Evolutionary conservation across 208 protist species (phyloP), one percentile per base, ranked within the genome.

Genomic region (Acanthamoeba culbertsoni): DNA sequence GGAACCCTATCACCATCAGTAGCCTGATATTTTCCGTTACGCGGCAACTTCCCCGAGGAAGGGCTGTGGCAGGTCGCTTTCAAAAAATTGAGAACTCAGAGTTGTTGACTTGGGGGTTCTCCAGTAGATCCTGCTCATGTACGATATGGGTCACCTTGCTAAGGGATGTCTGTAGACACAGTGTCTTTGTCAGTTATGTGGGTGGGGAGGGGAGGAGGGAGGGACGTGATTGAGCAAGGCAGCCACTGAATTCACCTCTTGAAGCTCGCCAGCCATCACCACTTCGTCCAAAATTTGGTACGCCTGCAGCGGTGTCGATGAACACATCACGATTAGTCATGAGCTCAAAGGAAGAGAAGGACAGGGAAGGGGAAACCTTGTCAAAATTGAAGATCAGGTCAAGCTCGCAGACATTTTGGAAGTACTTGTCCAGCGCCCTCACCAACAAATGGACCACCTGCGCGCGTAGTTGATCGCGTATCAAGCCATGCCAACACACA

Each of bases 381-480:
- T 99, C 98, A 95, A 99, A 99, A 93, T 99, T 99, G 96, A 99
- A 99, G 33, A 99, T 98, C 31, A 99, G 97, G 95, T 99, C 99
- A 3, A 99, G 96, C 95, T 99, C 99, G 94, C 99, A 99, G 28
- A 99, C 99, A 94, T 99, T 99, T 77, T 98, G 98, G 95, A 99
- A 99, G 95, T 99, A 99, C 94, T 99, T 98, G 95, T 99, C 99
- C 23, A 99, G 97, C 48, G 99, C 97, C 95, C 99, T 97, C 35
- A 99, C 57, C 7, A 88, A 35, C n/a, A 94, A 75, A 26, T 91
- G 79, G 33, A 94, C 91, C 23, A 91, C 20, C 62, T 90, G 53
- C 8, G 16, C 23, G 23, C 26, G 62, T 43, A 20, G 46, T 5
- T 2, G 26, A 26, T 23, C n/a, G 35, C 18, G 40, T 31, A n/a